Evolutionary conservation across 75 land plant genomes (phyloP), one percentile per base, ranked within the genome.

Genomic region (Cunninghamia lanceolata): DNA sequence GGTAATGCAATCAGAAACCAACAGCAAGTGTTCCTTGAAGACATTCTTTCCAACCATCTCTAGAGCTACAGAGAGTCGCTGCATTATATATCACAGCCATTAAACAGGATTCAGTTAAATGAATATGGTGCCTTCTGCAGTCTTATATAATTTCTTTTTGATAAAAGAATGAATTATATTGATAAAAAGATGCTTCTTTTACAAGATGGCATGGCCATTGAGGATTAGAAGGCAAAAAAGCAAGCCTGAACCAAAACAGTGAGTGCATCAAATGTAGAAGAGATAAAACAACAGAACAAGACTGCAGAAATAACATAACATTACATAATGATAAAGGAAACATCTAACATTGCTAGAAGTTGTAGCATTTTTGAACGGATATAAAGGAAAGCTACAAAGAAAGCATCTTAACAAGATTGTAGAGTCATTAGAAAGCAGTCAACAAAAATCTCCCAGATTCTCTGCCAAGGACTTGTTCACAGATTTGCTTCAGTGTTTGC

Each of bases 1-100:
- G 14, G 98, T 91, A 94, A 95, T 94, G 79, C 94, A 90, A 77
- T 91, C 96, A 21, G 92, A 93, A 53, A 98, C 86, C 59, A 98
- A 88, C 30, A 91, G 84, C 11, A 95, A 85, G 87, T 98, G 99
- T 79, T 92, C 93, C 78, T 87, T 90, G 6, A 89, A 87, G 40
- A 93, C 91, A 53, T 90, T 91, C 86, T 93, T 95, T 30, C 90
- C 88, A 50, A 95, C 92, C 90, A 87, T 91, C 53, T 86, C 88
- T 42, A 95, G 87, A 13, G 95, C 90, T 52, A 85, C 82, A 36
- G 91, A 89, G 13, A 97, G 88, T 47, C 99, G 90, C 97, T 97
- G 91, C 86, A 87, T 46, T 2, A 82, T 30, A 82, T 42, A n/a
- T 14, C 3, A 77, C 25, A 77, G 28, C 17, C 21, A 1, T 40